A percentile compares a stretch with the other conserved stretches of the same genome.
These are phyloP conservation scores for Rehmannia glutinosa DNA, from an alignment of 257 asterid species.

Conservation along the genomic window DNA sequence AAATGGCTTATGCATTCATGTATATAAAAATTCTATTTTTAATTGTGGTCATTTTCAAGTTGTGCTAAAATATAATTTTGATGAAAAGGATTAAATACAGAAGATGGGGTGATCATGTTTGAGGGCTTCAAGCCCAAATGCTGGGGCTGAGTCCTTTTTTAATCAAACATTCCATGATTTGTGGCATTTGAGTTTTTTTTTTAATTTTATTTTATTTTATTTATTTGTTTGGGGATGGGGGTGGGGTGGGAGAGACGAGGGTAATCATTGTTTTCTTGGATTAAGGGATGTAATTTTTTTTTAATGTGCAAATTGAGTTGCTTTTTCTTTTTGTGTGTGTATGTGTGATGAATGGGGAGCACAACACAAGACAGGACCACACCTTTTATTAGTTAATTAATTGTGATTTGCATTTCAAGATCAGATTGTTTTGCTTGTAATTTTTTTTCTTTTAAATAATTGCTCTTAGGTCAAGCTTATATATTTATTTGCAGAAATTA, in stretches of 20 bases:
- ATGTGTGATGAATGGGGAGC: neutral
- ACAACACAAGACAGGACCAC: neutral
- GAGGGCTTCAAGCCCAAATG: neutral
- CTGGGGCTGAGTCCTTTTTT: neutral
- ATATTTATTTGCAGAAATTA: neutral
- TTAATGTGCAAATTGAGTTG: neutral
- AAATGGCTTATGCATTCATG: neutral
- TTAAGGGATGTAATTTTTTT: neutral
- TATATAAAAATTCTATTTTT: neutral
- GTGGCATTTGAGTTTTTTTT: no score
- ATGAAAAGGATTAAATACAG: neutral
- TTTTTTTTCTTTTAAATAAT: neutral
- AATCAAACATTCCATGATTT: neutral
- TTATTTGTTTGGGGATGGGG: neutral
- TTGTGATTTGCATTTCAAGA: neutral
- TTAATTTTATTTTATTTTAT: no score
- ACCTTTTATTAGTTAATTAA: neutral
- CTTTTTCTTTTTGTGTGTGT: no score
- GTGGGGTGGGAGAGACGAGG: no score
- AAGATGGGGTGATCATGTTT: neutral
- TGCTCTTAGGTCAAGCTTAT: neutral
- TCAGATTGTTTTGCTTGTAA: neutral
- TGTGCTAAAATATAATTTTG: no score
- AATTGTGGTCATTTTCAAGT: neutral
- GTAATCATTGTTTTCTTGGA: conserved; percentile 13